Evolutionary conservation across 768 basidiomycete genomes (phyloP).

Genomic region (Russula brevipes): DNA sequence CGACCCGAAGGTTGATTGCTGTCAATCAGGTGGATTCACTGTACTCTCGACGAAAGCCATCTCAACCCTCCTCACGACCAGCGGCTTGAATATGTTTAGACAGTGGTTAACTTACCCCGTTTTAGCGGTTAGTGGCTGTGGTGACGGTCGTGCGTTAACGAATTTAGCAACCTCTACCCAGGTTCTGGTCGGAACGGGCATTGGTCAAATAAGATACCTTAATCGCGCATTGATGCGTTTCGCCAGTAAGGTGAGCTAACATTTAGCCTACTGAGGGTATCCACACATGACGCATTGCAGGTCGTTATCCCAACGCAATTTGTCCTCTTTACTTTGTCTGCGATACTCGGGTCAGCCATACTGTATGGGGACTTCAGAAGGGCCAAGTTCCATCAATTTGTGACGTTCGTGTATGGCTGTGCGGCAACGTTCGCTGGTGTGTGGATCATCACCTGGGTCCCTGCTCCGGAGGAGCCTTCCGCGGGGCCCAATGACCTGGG

Average conservation of each 20-base stretch:
- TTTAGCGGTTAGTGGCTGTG: conserved; percentile 48
- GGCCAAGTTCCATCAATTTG: conserved; percentile 72
- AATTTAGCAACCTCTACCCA: conserved; percentile 27
- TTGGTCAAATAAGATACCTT: conserved; percentile 81
- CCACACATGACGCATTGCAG: conserved; percentile 35
- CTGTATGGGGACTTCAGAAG: conserved; percentile 90
- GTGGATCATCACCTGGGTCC: conserved; percentile 75
- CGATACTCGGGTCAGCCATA: conserved; percentile 88
- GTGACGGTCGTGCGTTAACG: background rate
- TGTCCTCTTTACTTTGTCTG: conserved; percentile 89
- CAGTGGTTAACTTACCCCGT: conserved; percentile 83
- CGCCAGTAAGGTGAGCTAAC: conserved; percentile 67
- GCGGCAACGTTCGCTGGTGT: conserved; percentile 87
- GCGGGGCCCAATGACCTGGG: conserved; percentile 28
- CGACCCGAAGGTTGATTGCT: background rate
- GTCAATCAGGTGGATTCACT: conserved; percentile 69
- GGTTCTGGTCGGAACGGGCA: conserved; percentile 67
- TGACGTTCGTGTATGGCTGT: conserved; percentile 84
- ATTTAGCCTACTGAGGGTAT: background rate
- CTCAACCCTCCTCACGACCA: conserved; percentile 75
- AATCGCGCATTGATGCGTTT: conserved; percentile 89
- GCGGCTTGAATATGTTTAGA: conserved; percentile 71
- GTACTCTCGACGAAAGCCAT: conserved; percentile 91
- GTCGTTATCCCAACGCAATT: conserved; percentile 94
- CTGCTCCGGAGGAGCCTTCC: conserved; percentile 29